phyloP scores from a whole-genome alignment of 2,329 filamentous ascomycete genomes.

The Fusarium torreyae region DNA sequence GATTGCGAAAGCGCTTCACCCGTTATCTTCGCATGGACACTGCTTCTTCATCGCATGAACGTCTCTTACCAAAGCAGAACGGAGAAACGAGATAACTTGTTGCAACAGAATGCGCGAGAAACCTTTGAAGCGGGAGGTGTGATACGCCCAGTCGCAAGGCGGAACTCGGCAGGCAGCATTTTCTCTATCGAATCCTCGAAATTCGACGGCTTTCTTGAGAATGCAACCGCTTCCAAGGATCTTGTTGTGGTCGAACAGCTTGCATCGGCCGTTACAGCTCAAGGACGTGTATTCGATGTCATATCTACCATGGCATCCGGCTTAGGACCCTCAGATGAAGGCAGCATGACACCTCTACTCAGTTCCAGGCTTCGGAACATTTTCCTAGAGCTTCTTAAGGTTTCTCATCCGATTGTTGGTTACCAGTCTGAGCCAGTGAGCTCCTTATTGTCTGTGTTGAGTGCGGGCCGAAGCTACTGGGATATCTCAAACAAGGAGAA shows the following conservation, averaged over 20 bases:
- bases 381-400: constrained; percentile 79
- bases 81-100: constrained; percentile 71
- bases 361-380: constrained; percentile 74
- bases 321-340: constrained; percentile 62
- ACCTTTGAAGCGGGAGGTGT: constrained; percentile 67
- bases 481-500: constrained; percentile 60
- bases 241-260: constrained; percentile 66
- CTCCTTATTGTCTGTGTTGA: constrained; percentile 76
- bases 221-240: constrained; percentile 66
- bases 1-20: constrained; percentile 77
- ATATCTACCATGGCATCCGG: constrained; percentile 65
- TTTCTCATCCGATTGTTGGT: constrained; percentile 75
- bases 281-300: constrained; percentile 68
- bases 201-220: constrained; percentile 71
- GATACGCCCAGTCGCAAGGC: constrained; percentile 60
- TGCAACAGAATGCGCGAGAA: constrained; percentile 72
- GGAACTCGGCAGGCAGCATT: constrained; percentile 74
- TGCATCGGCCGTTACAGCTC: constrained; percentile 64
- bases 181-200: constrained; percentile 73
- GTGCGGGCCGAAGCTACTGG: constrained; percentile 68
- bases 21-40: constrained; percentile 84
- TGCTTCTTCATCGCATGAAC: constrained; percentile 80
- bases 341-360: constrained; percentile 68
- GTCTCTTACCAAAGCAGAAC: constrained; percentile 73
- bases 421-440: constrained; percentile 81